phyloP scores from a whole-genome alignment of 768 basidiomycete genomes.

The Boletus tomentosulus region DNA sequence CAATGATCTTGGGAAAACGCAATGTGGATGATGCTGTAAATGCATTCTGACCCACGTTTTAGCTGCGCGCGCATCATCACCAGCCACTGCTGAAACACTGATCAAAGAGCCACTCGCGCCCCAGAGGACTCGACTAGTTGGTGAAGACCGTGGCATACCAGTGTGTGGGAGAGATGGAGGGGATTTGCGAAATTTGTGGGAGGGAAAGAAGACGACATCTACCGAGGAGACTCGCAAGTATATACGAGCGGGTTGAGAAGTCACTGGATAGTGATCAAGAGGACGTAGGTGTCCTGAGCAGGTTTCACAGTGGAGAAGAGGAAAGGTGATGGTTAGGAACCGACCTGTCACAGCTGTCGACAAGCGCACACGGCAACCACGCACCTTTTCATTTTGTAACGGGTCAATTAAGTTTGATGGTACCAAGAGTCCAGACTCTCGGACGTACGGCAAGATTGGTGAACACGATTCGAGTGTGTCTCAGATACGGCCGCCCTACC shows the following conservation, averaged over 20 bases:
- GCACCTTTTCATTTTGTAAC: conserved; percentile 19
- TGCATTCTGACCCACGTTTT: conserved; percentile 2
- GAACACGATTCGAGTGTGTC: background rate
- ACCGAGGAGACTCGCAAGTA: conserved; percentile 44
- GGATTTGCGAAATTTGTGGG: conserved; percentile 55
- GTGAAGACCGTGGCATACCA: conserved; percentile 46
- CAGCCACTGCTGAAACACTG: conserved; percentile 57
- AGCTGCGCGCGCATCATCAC: conserved; percentile 56
- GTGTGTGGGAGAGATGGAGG: conserved; percentile 61
- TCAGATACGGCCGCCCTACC: background rate
- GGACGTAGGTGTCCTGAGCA: conserved; percentile 39
- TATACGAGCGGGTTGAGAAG: conserved; percentile 42
- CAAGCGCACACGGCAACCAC: conserved; percentile 14
- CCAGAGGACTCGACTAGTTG: conserved; percentile 39
- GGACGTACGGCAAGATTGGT: background rate
- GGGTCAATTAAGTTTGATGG: conserved; percentile 20
- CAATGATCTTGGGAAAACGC: conserved; percentile 50
- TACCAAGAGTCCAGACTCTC: background rate
- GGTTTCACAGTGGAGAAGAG: conserved; percentile 44
- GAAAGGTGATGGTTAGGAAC: conserved; percentile 6
- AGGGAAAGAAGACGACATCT: conserved; percentile 40
- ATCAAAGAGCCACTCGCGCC: conserved; percentile 47
- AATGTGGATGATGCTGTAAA: background rate
- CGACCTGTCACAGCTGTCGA: conserved; percentile 9
- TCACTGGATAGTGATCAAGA: conserved; percentile 36